Evolutionary conservation across 495 filamentous ascomycete species (phyloP), one percentile per base, ranked within the genome.

Genomic region (Physcia stellaris): DNA sequence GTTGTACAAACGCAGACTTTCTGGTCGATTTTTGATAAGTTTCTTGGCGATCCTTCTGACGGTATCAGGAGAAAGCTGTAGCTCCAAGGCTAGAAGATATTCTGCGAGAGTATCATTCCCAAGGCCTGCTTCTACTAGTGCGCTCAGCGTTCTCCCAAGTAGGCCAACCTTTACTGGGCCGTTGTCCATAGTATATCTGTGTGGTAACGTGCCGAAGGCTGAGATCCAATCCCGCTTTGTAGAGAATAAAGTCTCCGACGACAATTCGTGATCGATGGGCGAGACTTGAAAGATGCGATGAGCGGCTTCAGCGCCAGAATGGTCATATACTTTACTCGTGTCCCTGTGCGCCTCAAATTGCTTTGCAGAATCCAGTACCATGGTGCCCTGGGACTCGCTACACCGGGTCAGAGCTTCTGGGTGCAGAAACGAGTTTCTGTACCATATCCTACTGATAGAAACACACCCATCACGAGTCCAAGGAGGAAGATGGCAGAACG

Each of bases 1-100:
- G 48, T 86, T 81, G 56, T 88, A 94, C 4, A 94, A 59, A 22
- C 66, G 59, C 6, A 83, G 53, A 49, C 70, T 81, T 0, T 75
- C 67, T 2, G 73, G 62, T 42, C 75, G 67, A 36, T 65, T 64
- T 49, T 83, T 88, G 9, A 95, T 53, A 1, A 92, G 55, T 1
- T 50, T 58, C 47, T 86, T 94, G 7, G 81, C 82, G 10, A 67
- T 68, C 48, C 83, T 87, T 42, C 68, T 79, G 29, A 72, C 74
- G n/a, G 62, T 51, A 19, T 43, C 43, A 21, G 63, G 59, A 36
- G 73, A 64, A 41, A 74, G 75, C 1, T 58, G 55, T 45, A 71
- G 77, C 39, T 78, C 74, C 42, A 87, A 68, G 1, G 80, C 77
- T 7, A 96, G 61, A 39, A 73, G 63, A 45, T 84, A 86, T 39